Evolutionary conservation across 495 filamentous ascomycete genomes (phyloP), one percentile per base, ranked within the genome.

Genomic region (Podospora tetraspora): DNA sequence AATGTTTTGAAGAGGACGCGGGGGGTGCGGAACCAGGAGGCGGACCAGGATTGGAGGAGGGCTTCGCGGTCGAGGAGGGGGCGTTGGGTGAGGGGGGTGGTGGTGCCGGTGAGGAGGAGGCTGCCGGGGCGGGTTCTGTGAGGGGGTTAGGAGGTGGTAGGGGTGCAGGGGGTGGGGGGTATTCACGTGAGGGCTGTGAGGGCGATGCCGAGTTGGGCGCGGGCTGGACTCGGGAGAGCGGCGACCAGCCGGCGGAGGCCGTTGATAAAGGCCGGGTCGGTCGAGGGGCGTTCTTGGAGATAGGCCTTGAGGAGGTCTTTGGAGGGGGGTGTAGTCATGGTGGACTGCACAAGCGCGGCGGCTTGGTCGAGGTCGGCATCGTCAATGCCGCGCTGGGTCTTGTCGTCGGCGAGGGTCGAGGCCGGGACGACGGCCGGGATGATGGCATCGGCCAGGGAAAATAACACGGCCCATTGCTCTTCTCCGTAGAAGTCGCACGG

Each of bases 101-200:
- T 80, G 24, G 86, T 87, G 24, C 90, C 89, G 0, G 91, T 93
- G 22, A 89, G 76, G 19, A 91, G 75, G 19, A 92, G 74, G 37
- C 87, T 92, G 10, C 90, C 91, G 0, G 87, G 78, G n/a, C 83
- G 83, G 30, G 90, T 90, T 68, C 90, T 94, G 73, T 75, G 57
- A 76, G 32, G 73, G 71, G 34, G 32, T 66, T 64, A 64, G 1
- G 66, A 16, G 22, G 12, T 29, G 24, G 10, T 3, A 21, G 13
- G 29, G 1, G 34, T 56, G 24, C 8, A 24, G 6, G 61, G 59
- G 3, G 59, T 19, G 21, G 23, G 2, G 8, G 56, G 8, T 30
- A 24, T 67, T 69, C 67, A 70, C 78, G 72, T 68, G 23, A 81
- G 68, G 23, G 78, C 59, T 12, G 34, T 62, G 11, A 81, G 58